These are phyloP conservation scores for Exophiala xenobiotica DNA, from an alignment of 2,329 filamentous ascomycete species.

Conservation along the genomic window DNA sequence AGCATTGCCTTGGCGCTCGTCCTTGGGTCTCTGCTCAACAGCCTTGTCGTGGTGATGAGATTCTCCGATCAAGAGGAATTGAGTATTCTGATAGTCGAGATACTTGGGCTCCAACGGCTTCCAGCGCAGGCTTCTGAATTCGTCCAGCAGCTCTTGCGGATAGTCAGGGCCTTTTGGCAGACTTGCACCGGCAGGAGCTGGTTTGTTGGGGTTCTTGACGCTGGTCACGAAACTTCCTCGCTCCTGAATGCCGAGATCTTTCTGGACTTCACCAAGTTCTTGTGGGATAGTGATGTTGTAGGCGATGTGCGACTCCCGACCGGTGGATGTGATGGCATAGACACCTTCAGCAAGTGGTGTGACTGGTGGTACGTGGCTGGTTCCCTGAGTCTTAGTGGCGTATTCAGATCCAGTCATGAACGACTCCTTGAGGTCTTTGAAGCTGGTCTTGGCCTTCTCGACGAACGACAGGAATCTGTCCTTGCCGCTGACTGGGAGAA, in stretches of 20 bases:
- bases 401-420: conserved; percentile 70
- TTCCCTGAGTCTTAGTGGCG: conserved; percentile 71
- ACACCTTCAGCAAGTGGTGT: conserved; percentile 80
- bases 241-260: conserved; percentile 67
- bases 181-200: conserved; percentile 62
- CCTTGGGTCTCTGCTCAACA: conserved; percentile 54
- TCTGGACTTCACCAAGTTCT: conserved; percentile 69
- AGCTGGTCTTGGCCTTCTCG: conserved; percentile 66
- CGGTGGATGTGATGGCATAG: conserved; percentile 74
- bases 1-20: conserved; percentile 53
- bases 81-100: conserved; percentile 70
- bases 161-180: conserved; percentile 68
- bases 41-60: conserved; percentile 47
- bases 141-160: conserved; percentile 68
- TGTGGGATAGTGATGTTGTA: conserved; percentile 76
- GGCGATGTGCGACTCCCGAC: conserved; percentile 70
- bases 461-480: conserved; percentile 82
- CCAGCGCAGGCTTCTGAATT: conserved; percentile 74
- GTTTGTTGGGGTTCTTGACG: conserved; percentile 73
- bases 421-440: conserved; percentile 68
- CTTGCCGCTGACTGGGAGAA: conserved; percentile 64
- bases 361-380: conserved; percentile 66
- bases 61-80: conserved; percentile 75
- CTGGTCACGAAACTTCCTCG: conserved; percentile 77
- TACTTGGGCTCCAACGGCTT: conserved; percentile 69